These are phyloP conservation scores for Aspergillus fijiensis DNA, from an alignment of 2,329 filamentous ascomycete species.

Conservation along the genomic window DNA sequence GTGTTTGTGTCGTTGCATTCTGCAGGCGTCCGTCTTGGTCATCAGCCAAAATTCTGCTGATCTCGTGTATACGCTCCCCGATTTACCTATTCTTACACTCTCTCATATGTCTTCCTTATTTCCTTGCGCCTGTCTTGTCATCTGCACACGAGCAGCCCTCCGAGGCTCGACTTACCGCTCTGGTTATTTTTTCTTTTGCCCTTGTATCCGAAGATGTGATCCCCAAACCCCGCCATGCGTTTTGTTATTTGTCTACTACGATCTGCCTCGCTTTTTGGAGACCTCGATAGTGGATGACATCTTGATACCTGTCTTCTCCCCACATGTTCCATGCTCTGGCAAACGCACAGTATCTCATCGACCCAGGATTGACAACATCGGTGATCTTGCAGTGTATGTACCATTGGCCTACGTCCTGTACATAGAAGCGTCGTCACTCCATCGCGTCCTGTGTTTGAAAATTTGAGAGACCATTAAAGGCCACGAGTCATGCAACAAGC, in stretches of 20 bases:
- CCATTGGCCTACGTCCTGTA: slow-evolving; percentile 32
- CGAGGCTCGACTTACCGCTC: slow-evolving; percentile 19
- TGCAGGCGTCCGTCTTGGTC: slow-evolving; percentile 39
- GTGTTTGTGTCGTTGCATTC: slow-evolving; percentile 33
- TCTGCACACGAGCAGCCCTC: slow-evolving; percentile 14
- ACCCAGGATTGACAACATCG: slow-evolving; percentile 21
- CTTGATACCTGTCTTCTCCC: slow-evolving; percentile 22
- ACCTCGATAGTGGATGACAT: slow-evolving; percentile 21
- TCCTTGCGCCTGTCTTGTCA: slow-evolving; percentile 7
- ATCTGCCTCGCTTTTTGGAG: slow-evolving; percentile 22
- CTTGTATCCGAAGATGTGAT: slow-evolving; percentile 16
- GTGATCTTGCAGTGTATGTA: slow-evolving; percentile 32
- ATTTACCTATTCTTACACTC: slow-evolving; percentile 24
- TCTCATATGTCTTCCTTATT: slow-evolving; percentile 15
- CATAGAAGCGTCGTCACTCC: slow-evolving; percentile 29
- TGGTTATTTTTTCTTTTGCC: slow-evolving; percentile 14
- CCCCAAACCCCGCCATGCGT: slow-evolving; percentile 14
- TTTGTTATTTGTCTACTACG: slow-evolving; percentile 21
- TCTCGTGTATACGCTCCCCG: slow-evolving; percentile 30
- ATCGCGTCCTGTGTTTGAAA: slow-evolving; percentile 18
- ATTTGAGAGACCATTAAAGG: slow-evolving; percentile 2
- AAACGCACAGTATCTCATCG: slow-evolving; percentile 21
- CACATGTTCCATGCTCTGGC: slow-evolving; percentile 22
- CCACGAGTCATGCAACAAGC: background rate
- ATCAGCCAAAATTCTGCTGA: slow-evolving; percentile 33